Evolutionary conservation across 352 stramenopile species (phyloP), one percentile per base, ranked within the genome.

Genomic region (Chrysophaeum taylorii): DNA sequence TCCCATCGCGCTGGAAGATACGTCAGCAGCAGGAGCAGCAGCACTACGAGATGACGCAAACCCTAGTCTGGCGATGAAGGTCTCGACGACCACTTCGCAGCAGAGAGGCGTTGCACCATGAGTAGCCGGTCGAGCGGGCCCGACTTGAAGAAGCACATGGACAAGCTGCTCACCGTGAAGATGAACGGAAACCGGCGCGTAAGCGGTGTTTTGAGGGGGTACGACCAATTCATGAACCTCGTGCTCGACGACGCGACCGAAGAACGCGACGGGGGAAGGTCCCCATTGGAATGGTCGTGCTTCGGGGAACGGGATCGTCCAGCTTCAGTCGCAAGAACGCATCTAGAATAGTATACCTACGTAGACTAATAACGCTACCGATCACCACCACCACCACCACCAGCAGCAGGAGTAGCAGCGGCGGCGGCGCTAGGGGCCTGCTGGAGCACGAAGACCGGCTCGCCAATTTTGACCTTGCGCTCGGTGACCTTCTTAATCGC

Each of bases 151-250:
- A 27, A 35, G 14, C 70, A 73, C 69, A 93, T 94, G 93, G 91
- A 97, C 82, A 97, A 97, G 84, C 85, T 82, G 43, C 76, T 98
- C 64, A 90, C 84, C 76, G 77, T 97, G 66, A 93, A 89, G 73
- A 84, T 98, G 61, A 97, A 97, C 76, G 91, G 89, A 48, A 96
- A 96, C 79, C 85, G 92, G 71, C 94, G 41, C 41, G 21, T 97
- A 23, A 86, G 88, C 42, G 93, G 93, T 36, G 87, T 92, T 53
- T 78, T 98, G 62, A 85, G 91, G 25, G 93, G 93, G 60, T 98
- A 96, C 76, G 93, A 98, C 80, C 90, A 94, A 77, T 98, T 97
- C 79, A 91, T 98, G 78, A 97, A 98, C 84, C 85, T 98, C 35
- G 95, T 95, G 42, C 76, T 98, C 53, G 92, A 98, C 69, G 88